Conservation (phyloP, 2,329 filamentous ascomycete genomes). For the Phaeosphaeria sp. region DNA sequence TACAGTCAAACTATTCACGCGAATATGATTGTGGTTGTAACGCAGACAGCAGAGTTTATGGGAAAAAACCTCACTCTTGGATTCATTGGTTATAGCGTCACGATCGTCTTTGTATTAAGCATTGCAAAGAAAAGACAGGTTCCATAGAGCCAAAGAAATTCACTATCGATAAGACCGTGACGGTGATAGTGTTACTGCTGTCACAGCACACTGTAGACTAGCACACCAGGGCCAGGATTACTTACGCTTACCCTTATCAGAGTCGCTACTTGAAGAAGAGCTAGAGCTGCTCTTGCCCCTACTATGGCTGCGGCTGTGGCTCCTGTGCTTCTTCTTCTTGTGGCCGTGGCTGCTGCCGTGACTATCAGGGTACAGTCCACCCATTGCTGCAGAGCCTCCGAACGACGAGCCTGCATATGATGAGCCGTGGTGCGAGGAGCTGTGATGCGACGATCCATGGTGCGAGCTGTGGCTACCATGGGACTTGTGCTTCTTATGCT, state of each 20-base stretch:
- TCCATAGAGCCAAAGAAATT: not conserved
- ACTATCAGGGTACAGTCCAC: conserved; percentile 42
- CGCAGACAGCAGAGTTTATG: too few species aligned
- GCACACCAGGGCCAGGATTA: not conserved
- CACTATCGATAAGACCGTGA: not conserved
- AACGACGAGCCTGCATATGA: conserved; percentile 34
- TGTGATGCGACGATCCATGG: conserved; percentile 34
- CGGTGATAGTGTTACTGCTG: not conserved
- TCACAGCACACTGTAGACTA: too few species aligned
- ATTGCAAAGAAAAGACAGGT: not conserved
- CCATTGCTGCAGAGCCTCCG: conserved; percentile 33
- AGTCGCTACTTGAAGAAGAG: conserved; percentile 45
- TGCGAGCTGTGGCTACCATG: conserved; percentile 34
- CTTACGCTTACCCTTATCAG: conserved; percentile 30
- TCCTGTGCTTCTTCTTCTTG: conserved; percentile 41
- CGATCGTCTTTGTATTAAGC: not conserved
- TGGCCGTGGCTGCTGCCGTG: conserved; percentile 17
- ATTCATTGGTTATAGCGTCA: not conserved
- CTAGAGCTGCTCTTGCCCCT: conserved; percentile 41
- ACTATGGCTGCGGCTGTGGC: conserved; percentile 38
- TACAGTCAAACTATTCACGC: not conserved
- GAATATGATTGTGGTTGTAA: too few species aligned
- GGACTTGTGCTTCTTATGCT: conserved; percentile 48
- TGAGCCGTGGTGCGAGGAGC: conserved; percentile 33
- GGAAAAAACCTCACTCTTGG: not conserved